Evolutionary conservation across 345 rosid genomes (phyloP), one percentile per base, ranked within the genome.

Genomic region (Pistacia vera): DNA sequence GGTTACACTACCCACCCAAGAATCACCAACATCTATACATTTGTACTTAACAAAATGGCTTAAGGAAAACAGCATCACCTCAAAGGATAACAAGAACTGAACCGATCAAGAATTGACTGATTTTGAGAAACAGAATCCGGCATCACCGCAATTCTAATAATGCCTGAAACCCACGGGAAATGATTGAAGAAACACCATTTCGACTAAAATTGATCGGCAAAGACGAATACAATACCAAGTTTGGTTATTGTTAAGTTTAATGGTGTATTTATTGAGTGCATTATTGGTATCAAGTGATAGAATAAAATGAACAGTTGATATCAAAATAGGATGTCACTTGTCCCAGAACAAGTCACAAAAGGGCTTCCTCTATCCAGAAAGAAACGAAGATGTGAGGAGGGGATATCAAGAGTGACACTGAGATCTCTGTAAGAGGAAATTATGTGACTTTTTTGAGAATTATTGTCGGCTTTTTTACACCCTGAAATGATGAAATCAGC

Each of bases 351-450:
- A 35, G 99, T 93, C 73, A 96, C 33, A 73, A 87, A 93, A 30
- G 99, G 98, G 77, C 95, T 90, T 33, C 99, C 98, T 74, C 99
- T 81, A 10, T 85, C 95, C 44, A 96, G 93, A 62, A 86, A 92
- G 87, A 93, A 93, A 0, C 93, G 87, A 54, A 96, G 86, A 41
- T 88, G 87, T 1, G 92, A 85, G 36, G 86, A 78, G n/a, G 97
- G 95, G 20, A 90, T 74, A 72, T 96, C 98, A 74, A 96, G 83
- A 61, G 97, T 93, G 70, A 96, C 81, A 55, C 92, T 82, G 65
- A 96, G 93, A 84, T 93, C 98, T 81, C 84, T 75, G 76, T 66
- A 91, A 1, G 95, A 88, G 38, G 98, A 85, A 66, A 96, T 90
- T 0, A 92, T 35, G 63, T 93, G 98, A 38, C 85, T 22, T 22